These are phyloP conservation scores for Gaillardinia entomophila DNA, from an alignment of 805 yeast genomes.

Conservation along the genomic window DNA sequence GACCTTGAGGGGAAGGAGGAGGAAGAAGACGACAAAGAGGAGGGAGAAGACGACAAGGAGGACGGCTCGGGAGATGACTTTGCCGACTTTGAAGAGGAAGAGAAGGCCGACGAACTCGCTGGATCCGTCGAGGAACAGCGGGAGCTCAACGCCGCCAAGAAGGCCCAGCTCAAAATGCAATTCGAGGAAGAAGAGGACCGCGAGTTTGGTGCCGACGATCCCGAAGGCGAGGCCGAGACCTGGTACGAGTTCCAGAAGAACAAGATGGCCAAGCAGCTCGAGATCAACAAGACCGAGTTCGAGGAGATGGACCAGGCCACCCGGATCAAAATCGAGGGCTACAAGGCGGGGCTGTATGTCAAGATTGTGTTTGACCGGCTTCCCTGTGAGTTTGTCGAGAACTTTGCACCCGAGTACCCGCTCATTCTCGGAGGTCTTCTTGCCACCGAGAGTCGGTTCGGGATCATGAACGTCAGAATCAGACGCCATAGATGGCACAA, in stretches of 20 bases:
- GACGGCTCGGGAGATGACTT: constrained; percentile 32
- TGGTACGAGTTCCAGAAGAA: constrained; percentile 98
- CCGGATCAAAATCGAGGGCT: constrained; percentile 83
- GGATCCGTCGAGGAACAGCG: constrained; percentile 64
- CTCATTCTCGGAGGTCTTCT: constrained; percentile 85
- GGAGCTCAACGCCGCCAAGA: constrained; percentile 77
- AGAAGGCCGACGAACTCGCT: constrained; percentile 33
- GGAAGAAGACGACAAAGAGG: constrained; percentile 23
- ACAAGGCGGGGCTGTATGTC: constrained; percentile 89
- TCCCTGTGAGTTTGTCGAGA: constrained; percentile 87
- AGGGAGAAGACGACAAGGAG: constrained; percentile 21
- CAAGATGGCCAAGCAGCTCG: constrained; percentile 92
- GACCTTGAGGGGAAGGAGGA: constrained; percentile 39
- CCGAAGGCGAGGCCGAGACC: constrained; percentile 83
- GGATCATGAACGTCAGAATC: constrained; percentile 85
- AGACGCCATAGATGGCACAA: constrained; percentile 99
- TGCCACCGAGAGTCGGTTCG: constrained; percentile 88
- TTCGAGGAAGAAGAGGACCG: constrained; percentile 76
- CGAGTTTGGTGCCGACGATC: constrained; percentile 70
- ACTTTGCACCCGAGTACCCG: constrained; percentile 82
- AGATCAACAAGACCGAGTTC: constrained; percentile 79
- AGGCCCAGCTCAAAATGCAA: constrained; percentile 81
- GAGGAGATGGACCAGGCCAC: constrained; percentile 70
- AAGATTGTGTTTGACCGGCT: constrained; percentile 75
- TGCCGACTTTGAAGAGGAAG: constrained; percentile 51